These are phyloP conservation scores for Penicillium egyptiacum DNA, from an alignment of 495 filamentous ascomycete genomes.

Conservation along the genomic window DNA sequence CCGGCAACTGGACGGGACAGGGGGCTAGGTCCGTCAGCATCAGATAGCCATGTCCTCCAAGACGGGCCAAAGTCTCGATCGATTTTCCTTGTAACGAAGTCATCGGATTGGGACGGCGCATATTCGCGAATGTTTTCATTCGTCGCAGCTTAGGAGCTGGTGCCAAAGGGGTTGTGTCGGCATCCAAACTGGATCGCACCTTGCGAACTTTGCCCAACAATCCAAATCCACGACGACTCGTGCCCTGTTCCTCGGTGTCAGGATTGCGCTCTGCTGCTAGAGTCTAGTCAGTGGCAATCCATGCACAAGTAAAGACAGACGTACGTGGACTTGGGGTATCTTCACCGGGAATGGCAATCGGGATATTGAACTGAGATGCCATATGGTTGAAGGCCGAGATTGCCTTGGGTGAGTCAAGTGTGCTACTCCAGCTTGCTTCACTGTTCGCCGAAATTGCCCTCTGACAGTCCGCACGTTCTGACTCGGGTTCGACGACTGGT, in stretches of 20 bases:
- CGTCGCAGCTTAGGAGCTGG: conserved; percentile 53
- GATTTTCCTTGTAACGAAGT: conserved; percentile 61
- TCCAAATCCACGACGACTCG: conserved; percentile 16
- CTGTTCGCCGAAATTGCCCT: conserved; percentile 12
- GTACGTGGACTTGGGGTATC: conserved; percentile 12
- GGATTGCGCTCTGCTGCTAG: background rate
- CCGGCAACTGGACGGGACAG: conserved; percentile 63
- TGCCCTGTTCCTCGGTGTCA: background rate
- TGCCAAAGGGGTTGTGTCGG: conserved; percentile 41
- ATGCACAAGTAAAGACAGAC: background rate
- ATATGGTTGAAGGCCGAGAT: conserved; percentile 31
- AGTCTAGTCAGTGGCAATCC: conserved; percentile 3
- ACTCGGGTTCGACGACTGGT: background rate
- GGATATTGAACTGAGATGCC: conserved; percentile 24
- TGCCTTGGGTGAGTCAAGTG: conserved; percentile 25
- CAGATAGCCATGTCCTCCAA: conserved; percentile 70
- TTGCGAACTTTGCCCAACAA: conserved; percentile 35
- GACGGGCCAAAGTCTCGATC: conserved; percentile 63
- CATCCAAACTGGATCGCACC: conserved; percentile 33
- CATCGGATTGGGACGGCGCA: conserved; percentile 43
- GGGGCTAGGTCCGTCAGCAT: conserved; percentile 68
- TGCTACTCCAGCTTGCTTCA: conserved; percentile 17
- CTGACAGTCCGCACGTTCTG: background rate
- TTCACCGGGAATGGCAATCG: conserved; percentile 12
- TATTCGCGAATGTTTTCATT: conserved; percentile 37